Conservation (phyloP, 306 rosid genomes). For the Sicyos baderoa region DNA sequence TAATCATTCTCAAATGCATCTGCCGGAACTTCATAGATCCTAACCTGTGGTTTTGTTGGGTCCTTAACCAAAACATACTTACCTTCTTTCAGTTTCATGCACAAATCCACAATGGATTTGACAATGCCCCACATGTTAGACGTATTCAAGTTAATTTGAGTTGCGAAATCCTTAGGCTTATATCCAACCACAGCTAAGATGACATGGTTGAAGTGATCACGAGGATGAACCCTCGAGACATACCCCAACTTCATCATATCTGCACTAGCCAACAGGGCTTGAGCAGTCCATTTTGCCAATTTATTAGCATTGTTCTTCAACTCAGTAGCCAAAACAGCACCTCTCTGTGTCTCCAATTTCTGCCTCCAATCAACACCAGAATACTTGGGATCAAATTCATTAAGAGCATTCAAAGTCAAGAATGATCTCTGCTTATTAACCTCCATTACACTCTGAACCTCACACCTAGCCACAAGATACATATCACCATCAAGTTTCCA, state of each 20-base stretch:
- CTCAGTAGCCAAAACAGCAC: slow-evolving; percentile 96
- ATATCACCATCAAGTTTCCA: slow-evolving; percentile 86
- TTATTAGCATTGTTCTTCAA: slow-evolving; percentile 91
- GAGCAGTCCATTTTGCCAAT: slow-evolving; percentile 93
- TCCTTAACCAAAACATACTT: slow-evolving; percentile 88
- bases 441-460: slow-evolving; percentile 89
- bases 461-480: slow-evolving; percentile 82
- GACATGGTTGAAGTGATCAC: slow-evolving; percentile 85
- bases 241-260: slow-evolving; percentile 94
- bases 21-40: slow-evolving; percentile 79
- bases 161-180: slow-evolving; percentile 75
- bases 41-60: slow-evolving; percentile 86
- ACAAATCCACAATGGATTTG: slow-evolving; percentile 90
- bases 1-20: slow-evolving; percentile 95
- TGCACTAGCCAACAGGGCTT: slow-evolving; percentile 69
- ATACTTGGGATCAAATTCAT: slow-evolving; percentile 84
- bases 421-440: slow-evolving; percentile 75
- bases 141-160: slow-evolving; percentile 70
- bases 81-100: slow-evolving; percentile 91
- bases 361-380: slow-evolving; percentile 92
- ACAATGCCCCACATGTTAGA: slow-evolving; percentile 95
- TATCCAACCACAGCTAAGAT: slow-evolving; percentile 84
- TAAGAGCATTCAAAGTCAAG: slow-evolving; percentile 78
- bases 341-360: slow-evolving; percentile 94
- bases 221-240: slow-evolving; percentile 91